Percentiles rank a stretch among this genome's conserved stretches.
These are phyloP conservation scores for Arabidopsis lyrata DNA, from an alignment of 441 rosid species.

Conservation along the genomic window DNA sequence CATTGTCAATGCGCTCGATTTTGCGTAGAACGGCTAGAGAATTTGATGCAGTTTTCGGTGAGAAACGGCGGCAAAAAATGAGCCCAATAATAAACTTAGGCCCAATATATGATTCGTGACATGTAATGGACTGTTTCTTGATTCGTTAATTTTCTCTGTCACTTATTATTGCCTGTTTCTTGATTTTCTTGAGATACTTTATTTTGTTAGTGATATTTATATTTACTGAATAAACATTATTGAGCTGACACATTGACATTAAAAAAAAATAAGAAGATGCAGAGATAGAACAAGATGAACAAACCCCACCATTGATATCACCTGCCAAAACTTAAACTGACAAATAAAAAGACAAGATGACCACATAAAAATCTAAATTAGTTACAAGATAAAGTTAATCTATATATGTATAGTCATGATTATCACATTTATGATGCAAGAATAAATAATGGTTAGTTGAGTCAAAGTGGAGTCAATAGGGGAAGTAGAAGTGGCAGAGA, in stretches of 20 bases:
- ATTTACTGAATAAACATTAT: conserved; percentile 21
- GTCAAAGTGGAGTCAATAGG: conserved; percentile 24
- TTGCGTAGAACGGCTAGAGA: not conserved
- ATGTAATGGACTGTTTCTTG: not conserved
- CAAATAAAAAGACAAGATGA: conserved; percentile 17
- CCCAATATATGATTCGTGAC: not conserved
- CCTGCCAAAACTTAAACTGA: conserved; percentile 39
- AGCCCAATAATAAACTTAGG: not conserved
- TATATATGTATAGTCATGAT: conserved; percentile 8
- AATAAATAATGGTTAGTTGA: conserved; percentile 7
- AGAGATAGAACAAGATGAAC: conserved; percentile 28
- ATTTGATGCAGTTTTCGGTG: not conserved
- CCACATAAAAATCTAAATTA: conserved; percentile 6
- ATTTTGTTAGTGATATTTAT: not conserved
- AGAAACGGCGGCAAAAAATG: conserved; percentile 16
- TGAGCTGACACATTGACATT: conserved; percentile 34
- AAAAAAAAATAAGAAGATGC: conserved; percentile 1
- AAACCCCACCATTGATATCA: conserved; percentile 42
- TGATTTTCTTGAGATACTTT: not conserved
- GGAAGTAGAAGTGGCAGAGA: conserved; percentile 40
- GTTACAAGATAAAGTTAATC: conserved; percentile 25
- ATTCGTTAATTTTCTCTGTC: not conserved
- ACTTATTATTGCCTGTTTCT: not conserved
- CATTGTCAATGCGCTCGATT: conserved; percentile 41
- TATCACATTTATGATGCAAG: conserved; percentile 27